Base-by-base conservation (phyloP, 176 grass and related monocot species). In the Miscanthus lutarioriparius region DNA sequence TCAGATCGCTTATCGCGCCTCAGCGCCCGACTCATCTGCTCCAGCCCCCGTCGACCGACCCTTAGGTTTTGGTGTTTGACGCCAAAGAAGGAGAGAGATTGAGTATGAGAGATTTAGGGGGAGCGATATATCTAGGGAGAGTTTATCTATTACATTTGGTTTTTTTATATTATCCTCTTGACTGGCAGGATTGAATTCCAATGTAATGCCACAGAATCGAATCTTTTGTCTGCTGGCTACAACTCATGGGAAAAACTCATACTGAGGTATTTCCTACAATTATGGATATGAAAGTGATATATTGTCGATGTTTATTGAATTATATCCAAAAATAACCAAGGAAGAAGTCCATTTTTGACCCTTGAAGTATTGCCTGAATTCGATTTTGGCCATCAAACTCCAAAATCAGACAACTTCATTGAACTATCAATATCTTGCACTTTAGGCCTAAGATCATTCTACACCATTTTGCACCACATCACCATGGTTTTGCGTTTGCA, bases 181-280 rank as follows among this genome's bases (percentile, higher is more conserved):
- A 98, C 96, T 22, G 96, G 96, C 3, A 80, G 96, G 75, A 45
- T 32, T 64, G 96, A 98, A 74, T 47, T 23, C 54, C 92, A 98
- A 71, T 87, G 96, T 48, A 89, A 93, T 72, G 26, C 30, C 35
- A 98, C 96, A n/a, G 77, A 81, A 64, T 67, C 77, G 35, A 98
- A 98, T 81, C 91, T 98, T 53, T 59, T 85, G 26, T 89, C 85
- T 79, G 89, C 87, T 48, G 96, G 96, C 12, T 95, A 92, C 73
- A 74, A 38, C 82, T 95, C 96, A 47, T 98, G 93, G 93, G 81
- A 87, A 75, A 88, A 70, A 74, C 85, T 95, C 47, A 94, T 98
- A 82, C 84, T 95, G 75, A 93, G 93, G 96, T 98, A 93, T 53
- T 74, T 78, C 30, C 8, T 74, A 7, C 45, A 67, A 1, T 8